A percentile compares a stretch with the other conserved stretches of the same genome.
Evolutionary conservation across 163 green algal species (phyloP).

Genomic region (Volvox carteri): DNA sequence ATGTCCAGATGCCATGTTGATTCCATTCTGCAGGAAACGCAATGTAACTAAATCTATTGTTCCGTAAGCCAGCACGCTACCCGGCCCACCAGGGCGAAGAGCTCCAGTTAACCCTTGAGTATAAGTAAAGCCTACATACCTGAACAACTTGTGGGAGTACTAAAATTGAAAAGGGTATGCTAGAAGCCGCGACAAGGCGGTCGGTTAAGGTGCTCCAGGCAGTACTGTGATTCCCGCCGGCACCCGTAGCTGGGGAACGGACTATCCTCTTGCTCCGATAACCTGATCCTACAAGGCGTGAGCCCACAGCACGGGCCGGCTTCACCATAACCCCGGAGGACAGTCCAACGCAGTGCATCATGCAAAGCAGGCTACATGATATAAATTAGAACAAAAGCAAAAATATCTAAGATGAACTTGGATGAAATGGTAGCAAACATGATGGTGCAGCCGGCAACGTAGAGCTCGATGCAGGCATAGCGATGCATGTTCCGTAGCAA

Average conservation of each 20-base stretch:
- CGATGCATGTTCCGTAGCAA: background rate
- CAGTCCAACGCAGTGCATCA: slow-evolving; percentile 2
- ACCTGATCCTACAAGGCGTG: slow-evolving; percentile 19
- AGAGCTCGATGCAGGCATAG: background rate
- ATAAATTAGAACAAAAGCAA: background rate
- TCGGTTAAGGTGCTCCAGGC: slow-evolving; percentile 64
- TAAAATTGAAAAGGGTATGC: slow-evolving; percentile 76
- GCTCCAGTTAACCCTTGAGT: background rate
- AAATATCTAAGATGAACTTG: background rate
- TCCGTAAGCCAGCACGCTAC: background rate
- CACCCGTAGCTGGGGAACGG: background rate
- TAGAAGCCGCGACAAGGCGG: slow-evolving; percentile 62
- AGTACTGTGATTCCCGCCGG: slow-evolving; percentile 19
- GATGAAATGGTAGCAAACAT: background rate
- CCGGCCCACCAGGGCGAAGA: background rate
- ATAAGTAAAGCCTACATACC: background rate
- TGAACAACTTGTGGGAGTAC: slow-evolving; percentile 76
- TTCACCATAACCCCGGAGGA: slow-evolving; percentile 34
- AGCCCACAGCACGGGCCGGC: slow-evolving; percentile 14
- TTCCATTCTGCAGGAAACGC: slow-evolving; percentile 61
- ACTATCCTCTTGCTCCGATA: slow-evolving; percentile 1
- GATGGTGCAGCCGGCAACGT: background rate
- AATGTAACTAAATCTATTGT: background rate
- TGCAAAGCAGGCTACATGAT: slow-evolving; percentile 8
- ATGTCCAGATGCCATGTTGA: slow-evolving; percentile 67